Conservation (phyloP, 345 rosid genomes). For the Syzygium aqueum region DNA sequence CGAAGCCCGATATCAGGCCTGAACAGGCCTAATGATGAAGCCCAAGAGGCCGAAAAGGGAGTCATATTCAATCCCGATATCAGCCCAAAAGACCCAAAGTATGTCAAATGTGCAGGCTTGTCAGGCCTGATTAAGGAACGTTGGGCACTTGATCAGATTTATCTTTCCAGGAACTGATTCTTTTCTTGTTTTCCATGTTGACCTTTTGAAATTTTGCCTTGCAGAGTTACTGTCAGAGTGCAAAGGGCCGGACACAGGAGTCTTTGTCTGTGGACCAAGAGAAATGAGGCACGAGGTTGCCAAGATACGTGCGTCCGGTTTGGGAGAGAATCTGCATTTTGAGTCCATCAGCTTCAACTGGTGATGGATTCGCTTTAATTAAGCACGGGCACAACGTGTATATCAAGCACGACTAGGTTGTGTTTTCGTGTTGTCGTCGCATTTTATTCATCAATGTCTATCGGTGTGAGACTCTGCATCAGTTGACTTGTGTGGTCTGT, state of each 20-base stretch:
- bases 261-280: constrained; percentile 48
- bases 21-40: background rate
- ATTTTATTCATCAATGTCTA: background rate
- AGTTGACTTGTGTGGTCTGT: background rate
- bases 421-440: background rate
- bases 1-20: background rate
- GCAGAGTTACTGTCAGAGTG: constrained; percentile 32
- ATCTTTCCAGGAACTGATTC: background rate
- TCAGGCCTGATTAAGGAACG: background rate
- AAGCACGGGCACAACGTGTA: background rate
- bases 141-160: background rate
- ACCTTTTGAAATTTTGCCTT: background rate
- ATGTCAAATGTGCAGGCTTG: background rate
- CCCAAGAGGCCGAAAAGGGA: background rate
- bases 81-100: background rate
- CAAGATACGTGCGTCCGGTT: constrained; percentile 40
- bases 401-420: background rate
- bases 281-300: constrained; percentile 55
- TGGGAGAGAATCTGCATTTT: constrained; percentile 39
- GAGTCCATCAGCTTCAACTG: constrained; percentile 63
- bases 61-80: background rate
- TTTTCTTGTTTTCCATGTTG: background rate
- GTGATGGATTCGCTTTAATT: constrained; percentile 2
- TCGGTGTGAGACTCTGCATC: background rate
- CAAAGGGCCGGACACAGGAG: constrained; percentile 42